These are phyloP conservation scores for Neofusicoccum kwambonambiense DNA, from an alignment of 2,329 filamentous ascomycete species.

Conservation along the genomic window DNA sequence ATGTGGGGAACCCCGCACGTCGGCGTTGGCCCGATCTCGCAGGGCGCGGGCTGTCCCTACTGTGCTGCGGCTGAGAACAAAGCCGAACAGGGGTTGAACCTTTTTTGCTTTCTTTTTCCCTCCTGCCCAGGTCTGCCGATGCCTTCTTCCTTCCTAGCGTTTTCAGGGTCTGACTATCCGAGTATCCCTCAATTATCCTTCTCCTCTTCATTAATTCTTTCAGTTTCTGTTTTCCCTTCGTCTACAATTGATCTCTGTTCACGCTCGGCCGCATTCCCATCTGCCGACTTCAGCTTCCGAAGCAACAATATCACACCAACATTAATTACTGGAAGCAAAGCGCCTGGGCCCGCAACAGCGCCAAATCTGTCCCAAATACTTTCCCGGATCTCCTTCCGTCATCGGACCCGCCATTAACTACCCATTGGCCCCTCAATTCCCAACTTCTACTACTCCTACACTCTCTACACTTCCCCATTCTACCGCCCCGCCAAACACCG, in stretches of 20 bases:
- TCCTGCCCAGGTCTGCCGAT: background rate
- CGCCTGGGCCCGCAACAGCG: background rate
- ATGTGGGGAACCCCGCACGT: constrained; percentile 7
- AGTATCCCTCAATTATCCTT: background rate
- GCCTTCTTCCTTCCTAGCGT: background rate
- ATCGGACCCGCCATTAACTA: too few species aligned
- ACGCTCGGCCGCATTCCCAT: background rate
- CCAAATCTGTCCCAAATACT: background rate
- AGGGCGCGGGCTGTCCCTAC: background rate
- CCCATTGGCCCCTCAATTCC: too few species aligned
- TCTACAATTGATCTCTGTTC: background rate
- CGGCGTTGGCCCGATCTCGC: background rate
- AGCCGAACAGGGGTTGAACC: background rate
- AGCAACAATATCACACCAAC: background rate
- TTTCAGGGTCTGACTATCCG: background rate
- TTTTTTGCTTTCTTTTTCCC: background rate
- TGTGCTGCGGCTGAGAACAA: too few species aligned
- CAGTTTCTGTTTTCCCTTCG: background rate
- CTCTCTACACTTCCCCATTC: background rate
- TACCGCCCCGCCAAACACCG: background rate
- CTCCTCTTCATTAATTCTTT: background rate
- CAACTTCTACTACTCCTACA: background rate
- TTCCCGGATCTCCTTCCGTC: background rate
- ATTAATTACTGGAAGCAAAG: background rate
- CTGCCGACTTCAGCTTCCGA: constrained; percentile 2